Base-by-base conservation (phyloP, 345 rosid species). In the Angophora floribunda region DNA sequence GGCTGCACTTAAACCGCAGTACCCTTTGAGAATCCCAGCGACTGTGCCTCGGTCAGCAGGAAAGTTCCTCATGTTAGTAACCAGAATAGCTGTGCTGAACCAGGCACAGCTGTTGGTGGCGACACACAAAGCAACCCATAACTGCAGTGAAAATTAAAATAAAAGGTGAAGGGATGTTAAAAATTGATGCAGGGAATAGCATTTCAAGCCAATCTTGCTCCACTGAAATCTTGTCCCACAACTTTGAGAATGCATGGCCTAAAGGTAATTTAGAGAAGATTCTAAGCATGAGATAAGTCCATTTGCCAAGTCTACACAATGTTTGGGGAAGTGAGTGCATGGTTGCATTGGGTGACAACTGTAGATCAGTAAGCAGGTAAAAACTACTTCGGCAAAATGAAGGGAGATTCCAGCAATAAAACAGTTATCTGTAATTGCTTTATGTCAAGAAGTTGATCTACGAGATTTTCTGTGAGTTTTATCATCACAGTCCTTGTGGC, bases 21-120 rank as follows among this genome's bases (percentile, higher is more conserved):
- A 95, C 61, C 97, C 96, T 90, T 95, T 95, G 85, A 94, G 95
- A 89, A 94, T 93, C 47, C 96, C 96, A 52, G 96, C 94, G 11
- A 95, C 95, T 1, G 93, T 93, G 87, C 96, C 97, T 87, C 95
- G 89, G 89, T 92, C 94, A 13, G 91, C 86, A 16, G 96, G 96
- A 88, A 95, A 95, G 91, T 95, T 95, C 88, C 97, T 93, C 97
- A 95, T 95, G 92, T 94, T 94, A 30, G 95, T 94, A 30, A 95
- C 97, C 30, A 95, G 93, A 51, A 92, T 89, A 32, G 97, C 96
- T 24, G 96, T 94, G 92, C 91, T 87, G 65, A 95, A 89, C 97
- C 97, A 95, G 21, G 96, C 94, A 85, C 94, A 85, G 87, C 97
- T 93, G 52, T 95, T 94, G 13, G 96, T 92, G 63, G 93, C 95